Percentiles rank a stretch among this genome's conserved stretches.
Evolutionary conservation across 441 rosid genomes (phyloP).

Genomic region (Sinapis alba): DNA sequence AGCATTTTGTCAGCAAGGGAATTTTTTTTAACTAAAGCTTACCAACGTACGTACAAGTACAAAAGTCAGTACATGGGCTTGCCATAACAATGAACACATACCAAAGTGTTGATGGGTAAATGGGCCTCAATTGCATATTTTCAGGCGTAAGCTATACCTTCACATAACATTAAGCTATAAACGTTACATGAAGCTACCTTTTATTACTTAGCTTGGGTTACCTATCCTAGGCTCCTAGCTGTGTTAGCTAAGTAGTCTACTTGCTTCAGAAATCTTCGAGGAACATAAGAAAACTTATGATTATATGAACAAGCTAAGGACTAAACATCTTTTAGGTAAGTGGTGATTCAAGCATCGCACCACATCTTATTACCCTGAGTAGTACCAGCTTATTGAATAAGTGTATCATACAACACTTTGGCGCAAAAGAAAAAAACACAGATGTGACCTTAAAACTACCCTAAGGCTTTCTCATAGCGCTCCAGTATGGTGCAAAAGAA

Average conservation of each 20-base stretch:
- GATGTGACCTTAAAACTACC: background rate
- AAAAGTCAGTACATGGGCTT: background rate
- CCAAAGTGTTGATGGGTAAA: background rate
- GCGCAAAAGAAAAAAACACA: background rate
- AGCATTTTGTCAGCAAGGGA: background rate
- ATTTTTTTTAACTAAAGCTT: background rate
- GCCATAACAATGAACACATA: background rate
- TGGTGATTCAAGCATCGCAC: background rate
- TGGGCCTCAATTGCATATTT: slow-evolving; percentile 17
- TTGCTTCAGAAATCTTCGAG: too few relatives aligned
- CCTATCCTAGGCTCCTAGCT: background rate
- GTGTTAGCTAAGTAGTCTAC: too few relatives aligned
- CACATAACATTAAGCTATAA: background rate
- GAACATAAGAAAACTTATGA: too few relatives aligned
- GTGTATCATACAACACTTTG: background rate
- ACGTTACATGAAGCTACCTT: background rate
- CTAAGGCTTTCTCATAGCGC: background rate
- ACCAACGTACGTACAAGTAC: background rate
- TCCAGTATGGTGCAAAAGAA: too few relatives aligned
- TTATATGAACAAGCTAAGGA: background rate
- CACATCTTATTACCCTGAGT: background rate
- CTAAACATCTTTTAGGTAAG: background rate
- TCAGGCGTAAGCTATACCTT: slow-evolving; percentile 5
- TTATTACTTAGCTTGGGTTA: background rate
- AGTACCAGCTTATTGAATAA: background rate